Conservation (phyloP, 352 stramenopile species). For the Paralagenidium karlingii region DNA sequence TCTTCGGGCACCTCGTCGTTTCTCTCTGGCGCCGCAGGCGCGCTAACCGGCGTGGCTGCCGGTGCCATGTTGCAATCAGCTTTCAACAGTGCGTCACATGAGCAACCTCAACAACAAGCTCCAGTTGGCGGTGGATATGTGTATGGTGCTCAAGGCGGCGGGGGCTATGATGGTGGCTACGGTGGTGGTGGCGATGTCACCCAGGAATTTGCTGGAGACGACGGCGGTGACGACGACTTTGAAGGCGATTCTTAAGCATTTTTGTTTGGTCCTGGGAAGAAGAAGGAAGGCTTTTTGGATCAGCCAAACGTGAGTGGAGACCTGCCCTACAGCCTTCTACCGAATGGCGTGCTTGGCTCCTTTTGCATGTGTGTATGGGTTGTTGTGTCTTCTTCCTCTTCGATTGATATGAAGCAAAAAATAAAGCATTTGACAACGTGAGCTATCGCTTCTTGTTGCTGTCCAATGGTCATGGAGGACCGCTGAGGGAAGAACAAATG, state of each 20-base stretch:
- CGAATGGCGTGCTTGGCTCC: too few relatives aligned
- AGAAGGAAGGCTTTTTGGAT: too few relatives aligned
- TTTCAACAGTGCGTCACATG: slow-evolving; percentile 14
- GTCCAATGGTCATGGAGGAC: too few relatives aligned
- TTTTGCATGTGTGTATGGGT: too few relatives aligned
- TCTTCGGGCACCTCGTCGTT: slow-evolving; percentile 9
- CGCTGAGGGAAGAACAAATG: too few relatives aligned
- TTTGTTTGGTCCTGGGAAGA: too few relatives aligned
- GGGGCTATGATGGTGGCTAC: slow-evolving; percentile 23
- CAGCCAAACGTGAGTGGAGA: too few relatives aligned
- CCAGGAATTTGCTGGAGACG: slow-evolving; percentile 13
- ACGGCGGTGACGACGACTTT: slow-evolving; percentile 23
- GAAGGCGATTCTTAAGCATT: slow-evolving; percentile 37
- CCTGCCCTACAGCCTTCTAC: too few relatives aligned
- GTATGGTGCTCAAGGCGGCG: slow-evolving; percentile 6
- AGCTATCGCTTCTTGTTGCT: too few relatives aligned
- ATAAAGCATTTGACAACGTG: too few relatives aligned
- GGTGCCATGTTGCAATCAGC: slow-evolving; percentile 32
- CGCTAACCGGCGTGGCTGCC: slow-evolving; percentile 27
- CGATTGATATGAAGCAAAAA: too few relatives aligned
- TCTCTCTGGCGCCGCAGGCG: slow-evolving; percentile 25
- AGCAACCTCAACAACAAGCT: neutral
- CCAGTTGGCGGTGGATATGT: slow-evolving; percentile 4
- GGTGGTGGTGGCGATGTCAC: slow-evolving; percentile 11
- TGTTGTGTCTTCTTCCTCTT: too few relatives aligned